phyloP scores from a whole-genome alignment of 179 eudicot species.

The Camellia oleifera region DNA sequence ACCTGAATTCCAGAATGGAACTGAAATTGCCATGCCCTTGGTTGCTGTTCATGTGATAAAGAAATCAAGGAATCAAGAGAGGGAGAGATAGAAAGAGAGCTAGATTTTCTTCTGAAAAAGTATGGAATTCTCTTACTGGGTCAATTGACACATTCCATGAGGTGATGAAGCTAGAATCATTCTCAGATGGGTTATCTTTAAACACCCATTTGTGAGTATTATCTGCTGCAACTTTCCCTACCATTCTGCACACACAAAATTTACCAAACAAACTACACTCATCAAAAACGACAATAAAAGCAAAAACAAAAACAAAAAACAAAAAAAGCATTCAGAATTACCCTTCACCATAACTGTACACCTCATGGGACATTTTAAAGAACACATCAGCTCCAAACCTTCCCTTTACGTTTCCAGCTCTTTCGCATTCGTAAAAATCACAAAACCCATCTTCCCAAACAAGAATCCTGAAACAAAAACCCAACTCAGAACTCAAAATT shows the following conservation, averaged over 20 bases:
- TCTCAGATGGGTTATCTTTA: slow-evolving; percentile 37
- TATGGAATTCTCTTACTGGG: slow-evolving; percentile 29
- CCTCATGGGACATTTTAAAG: slow-evolving; percentile 60
- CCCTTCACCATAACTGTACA: slow-evolving; percentile 60
- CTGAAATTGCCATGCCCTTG: slow-evolving; percentile 55
- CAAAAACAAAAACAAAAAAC: not conserved
- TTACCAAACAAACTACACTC: not conserved
- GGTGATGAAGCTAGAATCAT: slow-evolving; percentile 37
- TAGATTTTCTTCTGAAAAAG: not conserved
- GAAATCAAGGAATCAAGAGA: not conserved
- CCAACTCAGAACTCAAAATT: not conserved
- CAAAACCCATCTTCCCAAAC: slow-evolving; percentile 63
- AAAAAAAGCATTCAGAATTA: slow-evolving; percentile 13
- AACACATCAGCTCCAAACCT: slow-evolving; percentile 51
- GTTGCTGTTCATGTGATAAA: slow-evolving; percentile 36
- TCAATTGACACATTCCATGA: slow-evolving; percentile 54
- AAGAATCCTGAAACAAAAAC: slow-evolving; percentile 37
- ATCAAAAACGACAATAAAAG: not conserved
- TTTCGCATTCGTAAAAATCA: slow-evolving; percentile 43
- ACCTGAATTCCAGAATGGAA: slow-evolving; percentile 61
- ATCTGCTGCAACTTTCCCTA: slow-evolving; percentile 58
- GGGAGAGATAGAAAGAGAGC: not conserved
- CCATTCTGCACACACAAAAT: slow-evolving; percentile 28
- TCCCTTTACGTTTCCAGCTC: slow-evolving; percentile 25
- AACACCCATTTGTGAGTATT: slow-evolving; percentile 60